These are phyloP conservation scores for Dalechampia spathulata DNA, from an alignment of 441 rosid species.

Conservation along the genomic window DNA sequence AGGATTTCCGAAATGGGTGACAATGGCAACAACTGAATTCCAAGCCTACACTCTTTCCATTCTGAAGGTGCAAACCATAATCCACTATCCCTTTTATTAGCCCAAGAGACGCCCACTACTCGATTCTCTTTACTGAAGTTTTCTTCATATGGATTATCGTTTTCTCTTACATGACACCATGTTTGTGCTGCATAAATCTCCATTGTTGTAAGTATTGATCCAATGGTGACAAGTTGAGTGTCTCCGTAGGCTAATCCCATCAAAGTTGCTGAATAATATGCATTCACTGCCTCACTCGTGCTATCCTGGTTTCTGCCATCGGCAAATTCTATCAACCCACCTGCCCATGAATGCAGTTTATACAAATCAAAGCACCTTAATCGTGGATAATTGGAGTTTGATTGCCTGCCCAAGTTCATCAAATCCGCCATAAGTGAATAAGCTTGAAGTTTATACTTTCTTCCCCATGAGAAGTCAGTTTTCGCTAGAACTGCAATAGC, in stretches of 20 bases:
- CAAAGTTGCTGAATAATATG: conserved; percentile 80
- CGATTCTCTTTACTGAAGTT: conserved; percentile 74
- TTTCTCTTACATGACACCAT: conserved; percentile 90
- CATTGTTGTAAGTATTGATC: conserved; percentile 58
- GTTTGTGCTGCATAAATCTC: conserved; percentile 89
- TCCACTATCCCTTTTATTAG: conserved; percentile 81
- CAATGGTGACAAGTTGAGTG: conserved; percentile 56
- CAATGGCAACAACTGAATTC: conserved; percentile 79
- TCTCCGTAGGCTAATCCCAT: conserved; percentile 93
- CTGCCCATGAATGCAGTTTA: conserved; percentile 94
- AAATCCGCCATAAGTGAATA: conserved; percentile 79
- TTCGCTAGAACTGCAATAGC: conserved; percentile 81
- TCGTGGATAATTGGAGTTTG: conserved; percentile 51
- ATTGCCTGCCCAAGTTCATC: conserved; percentile 54
- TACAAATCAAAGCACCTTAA: conserved; percentile 82
- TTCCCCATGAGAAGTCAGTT: conserved; percentile 78
- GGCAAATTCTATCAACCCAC: conserved; percentile 72
- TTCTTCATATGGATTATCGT: conserved; percentile 46
- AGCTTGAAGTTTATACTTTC: conserved; percentile 73
- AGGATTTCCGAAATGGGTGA: conserved; percentile 64
- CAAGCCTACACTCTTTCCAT: conserved; percentile 80
- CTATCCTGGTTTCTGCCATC: conserved; percentile 94
- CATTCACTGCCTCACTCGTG: conserved; percentile 93
- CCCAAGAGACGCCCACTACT: conserved; percentile 86
- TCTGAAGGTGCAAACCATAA: conserved; percentile 89